phyloP scores from a whole-genome alignment of 495 filamentous ascomycete genomes.

The Penicillium diatomitis region DNA sequence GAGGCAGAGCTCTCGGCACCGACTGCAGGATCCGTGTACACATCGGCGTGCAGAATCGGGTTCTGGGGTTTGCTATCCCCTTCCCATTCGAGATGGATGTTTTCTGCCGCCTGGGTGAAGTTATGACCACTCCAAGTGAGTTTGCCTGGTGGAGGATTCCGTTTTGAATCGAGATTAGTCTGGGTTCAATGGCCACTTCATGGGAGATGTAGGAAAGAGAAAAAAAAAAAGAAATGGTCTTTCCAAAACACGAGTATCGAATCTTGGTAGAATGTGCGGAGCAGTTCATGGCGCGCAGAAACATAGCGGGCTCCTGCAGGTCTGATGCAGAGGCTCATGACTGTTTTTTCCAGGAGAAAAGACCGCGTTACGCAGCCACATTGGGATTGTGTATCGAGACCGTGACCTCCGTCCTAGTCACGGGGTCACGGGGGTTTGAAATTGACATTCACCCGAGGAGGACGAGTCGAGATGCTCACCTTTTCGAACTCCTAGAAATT shows the following conservation, averaged over 20 bases:
- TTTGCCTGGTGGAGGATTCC: slow-evolving; percentile 4
- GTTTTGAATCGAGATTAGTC: not conserved
- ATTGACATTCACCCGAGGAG: not conserved
- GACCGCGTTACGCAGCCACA: no score
- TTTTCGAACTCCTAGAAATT: slow-evolving; percentile 11
- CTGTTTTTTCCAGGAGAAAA: no score
- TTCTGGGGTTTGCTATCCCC: slow-evolving; percentile 6
- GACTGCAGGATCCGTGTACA: not conserved
- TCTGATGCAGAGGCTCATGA: no score
- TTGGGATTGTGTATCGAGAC: no score
- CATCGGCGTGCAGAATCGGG: slow-evolving; percentile 12
- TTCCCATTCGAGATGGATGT: slow-evolving; percentile 13
- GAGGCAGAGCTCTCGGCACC: slow-evolving; percentile 5
- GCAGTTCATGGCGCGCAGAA: no score
- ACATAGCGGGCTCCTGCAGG: no score
- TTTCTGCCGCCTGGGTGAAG: slow-evolving; percentile 7
- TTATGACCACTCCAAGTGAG: slow-evolving; percentile 13
- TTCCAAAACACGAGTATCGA: no score
- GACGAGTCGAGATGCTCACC: slow-evolving; percentile 6
- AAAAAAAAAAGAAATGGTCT: no score
- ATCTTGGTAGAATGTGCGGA: no score
- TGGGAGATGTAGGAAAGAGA: no score
- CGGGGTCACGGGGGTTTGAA: no score
- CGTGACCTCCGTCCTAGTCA: no score
- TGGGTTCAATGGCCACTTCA: not conserved